Evolutionary conservation across 306 rosid species (phyloP).

Genomic region (Rosa persica): DNA sequence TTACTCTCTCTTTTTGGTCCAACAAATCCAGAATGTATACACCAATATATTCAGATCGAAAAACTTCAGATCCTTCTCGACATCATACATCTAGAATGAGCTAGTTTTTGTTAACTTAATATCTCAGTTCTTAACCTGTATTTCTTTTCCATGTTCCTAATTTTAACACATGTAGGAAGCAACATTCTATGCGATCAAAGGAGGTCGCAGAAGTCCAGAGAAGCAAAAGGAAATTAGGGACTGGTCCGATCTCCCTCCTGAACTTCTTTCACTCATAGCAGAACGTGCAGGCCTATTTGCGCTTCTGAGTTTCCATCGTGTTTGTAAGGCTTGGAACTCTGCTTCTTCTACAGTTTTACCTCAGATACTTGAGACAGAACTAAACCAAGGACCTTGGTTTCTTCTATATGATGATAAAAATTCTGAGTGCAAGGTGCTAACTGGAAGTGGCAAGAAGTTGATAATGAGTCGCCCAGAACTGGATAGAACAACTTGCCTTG

Average conservation of each 20-base stretch:
- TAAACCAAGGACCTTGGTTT: conserved; percentile 19
- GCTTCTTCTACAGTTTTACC: conserved; percentile 9
- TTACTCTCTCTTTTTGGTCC: no score
- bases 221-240: background rate
- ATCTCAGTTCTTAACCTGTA: background rate
- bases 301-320: conserved; percentile 26
- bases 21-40: no score
- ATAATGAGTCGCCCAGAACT: conserved; percentile 15
- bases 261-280: conserved; percentile 18
- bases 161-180: background rate
- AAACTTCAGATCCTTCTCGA: no score
- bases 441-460: background rate
- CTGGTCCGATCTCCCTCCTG: conserved; percentile 33
- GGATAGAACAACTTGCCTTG: conserved; percentile 32
- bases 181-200: background rate
- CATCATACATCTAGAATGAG: no score
- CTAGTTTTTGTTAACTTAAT: no score
- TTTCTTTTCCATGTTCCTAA: background rate
- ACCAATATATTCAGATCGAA: no score
- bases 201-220: background rate
- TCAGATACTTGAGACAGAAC: background rate
- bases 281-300: conserved; percentile 15
- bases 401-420: conserved; percentile 1
- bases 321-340: conserved; percentile 34
- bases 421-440: conserved; percentile 10